Evolutionary conservation across 1,284 basidiomycete species (phyloP).

Genomic region (Fomitopsis palustris): DNA sequence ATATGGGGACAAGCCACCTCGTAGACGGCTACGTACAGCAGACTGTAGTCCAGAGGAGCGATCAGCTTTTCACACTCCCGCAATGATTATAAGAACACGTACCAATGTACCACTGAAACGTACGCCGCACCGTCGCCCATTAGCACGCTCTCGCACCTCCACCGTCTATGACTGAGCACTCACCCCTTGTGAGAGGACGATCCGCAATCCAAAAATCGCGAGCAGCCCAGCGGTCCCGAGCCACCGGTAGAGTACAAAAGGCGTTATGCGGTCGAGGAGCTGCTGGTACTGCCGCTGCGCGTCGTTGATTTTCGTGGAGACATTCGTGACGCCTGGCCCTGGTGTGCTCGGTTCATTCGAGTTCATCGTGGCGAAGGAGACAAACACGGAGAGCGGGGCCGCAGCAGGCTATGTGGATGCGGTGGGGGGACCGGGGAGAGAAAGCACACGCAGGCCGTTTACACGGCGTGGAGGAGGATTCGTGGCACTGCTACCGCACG

Average conservation of each 20-base stretch:
- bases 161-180: slow-evolving; percentile 33
- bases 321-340: slow-evolving; percentile 37
- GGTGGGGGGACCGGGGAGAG: background rate
- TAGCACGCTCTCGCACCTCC: background rate
- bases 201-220: slow-evolving; percentile 80
- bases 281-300: slow-evolving; percentile 76
- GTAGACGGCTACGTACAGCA: slow-evolving; percentile 51
- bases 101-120: slow-evolving; percentile 88
- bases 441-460: background rate
- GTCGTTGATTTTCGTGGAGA: slow-evolving; percentile 46
- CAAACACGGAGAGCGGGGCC: background rate
- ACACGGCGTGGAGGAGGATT: background rate
- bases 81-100: slow-evolving; percentile 21
- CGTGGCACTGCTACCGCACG: background rate
- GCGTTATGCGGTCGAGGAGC: slow-evolving; percentile 87
- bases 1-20: background rate
- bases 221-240: slow-evolving; percentile 74
- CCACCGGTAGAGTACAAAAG: slow-evolving; percentile 89
- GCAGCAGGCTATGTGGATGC: background rate
- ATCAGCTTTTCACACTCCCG: too few relatives aligned
- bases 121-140: background rate
- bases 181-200: slow-evolving; percentile 88
- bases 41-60: slow-evolving; percentile 36
- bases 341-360: slow-evolving; percentile 36
- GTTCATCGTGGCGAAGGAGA: slow-evolving; percentile 19